Conservation (phyloP, 139 green algal genomes). For the Coelastrella sp. region DNA sequence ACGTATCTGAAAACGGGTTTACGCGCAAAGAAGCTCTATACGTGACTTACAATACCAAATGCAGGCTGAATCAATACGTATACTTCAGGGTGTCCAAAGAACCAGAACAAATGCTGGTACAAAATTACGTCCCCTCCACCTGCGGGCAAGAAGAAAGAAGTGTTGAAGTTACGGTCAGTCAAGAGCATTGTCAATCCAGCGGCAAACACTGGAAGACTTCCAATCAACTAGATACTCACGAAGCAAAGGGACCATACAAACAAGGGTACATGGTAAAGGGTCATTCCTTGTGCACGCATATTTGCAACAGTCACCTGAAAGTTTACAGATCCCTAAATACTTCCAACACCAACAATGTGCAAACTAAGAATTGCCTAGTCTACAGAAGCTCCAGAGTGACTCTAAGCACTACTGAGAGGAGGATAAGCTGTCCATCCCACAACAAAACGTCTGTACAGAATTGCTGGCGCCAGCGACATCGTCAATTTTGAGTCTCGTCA, state of each 20-base stretch:
- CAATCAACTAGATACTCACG: no score
- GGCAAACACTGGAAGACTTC: background rate
- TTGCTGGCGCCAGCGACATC: no score
- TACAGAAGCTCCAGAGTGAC: no score
- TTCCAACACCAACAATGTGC: no score
- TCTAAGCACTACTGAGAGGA: no score
- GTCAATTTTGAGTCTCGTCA: no score
- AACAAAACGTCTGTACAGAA: no score
- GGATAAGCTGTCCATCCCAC: no score
- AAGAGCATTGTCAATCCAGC: background rate
- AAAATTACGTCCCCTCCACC: background rate
- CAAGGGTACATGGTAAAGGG: background rate
- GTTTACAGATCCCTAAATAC: no score
- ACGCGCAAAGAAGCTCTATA: background rate
- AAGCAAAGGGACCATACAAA: background rate
- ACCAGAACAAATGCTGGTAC: background rate
- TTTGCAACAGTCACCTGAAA: background rate
- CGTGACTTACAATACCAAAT: background rate
- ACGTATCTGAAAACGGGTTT: background rate
- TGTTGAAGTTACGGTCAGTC: conserved; percentile 7
- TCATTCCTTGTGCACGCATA: background rate
- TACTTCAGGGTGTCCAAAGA: no score
- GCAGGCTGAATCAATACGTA: background rate
- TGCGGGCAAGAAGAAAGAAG: conserved; percentile 13
- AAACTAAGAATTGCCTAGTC: no score